Evolutionary conservation across 2,329 filamentous ascomycete genomes (phyloP).

Genomic region (Ceratocystis smalleyi): DNA sequence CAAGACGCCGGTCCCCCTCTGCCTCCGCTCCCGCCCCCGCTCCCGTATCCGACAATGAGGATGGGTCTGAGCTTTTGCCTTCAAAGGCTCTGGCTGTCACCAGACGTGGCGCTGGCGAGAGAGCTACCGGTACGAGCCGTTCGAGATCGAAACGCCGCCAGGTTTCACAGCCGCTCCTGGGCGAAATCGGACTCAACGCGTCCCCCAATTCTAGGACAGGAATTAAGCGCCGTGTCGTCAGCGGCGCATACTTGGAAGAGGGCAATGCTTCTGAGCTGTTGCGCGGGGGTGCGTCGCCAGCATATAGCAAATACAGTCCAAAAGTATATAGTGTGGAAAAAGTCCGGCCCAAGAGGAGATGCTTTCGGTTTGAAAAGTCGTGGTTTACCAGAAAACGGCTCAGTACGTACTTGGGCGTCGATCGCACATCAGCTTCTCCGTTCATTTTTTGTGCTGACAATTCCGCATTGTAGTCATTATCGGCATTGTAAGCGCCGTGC

Average conservation of each 20-base stretch:
- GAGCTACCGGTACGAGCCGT: background rate
- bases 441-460: background rate
- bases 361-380: conserved; percentile 41
- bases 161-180: conserved; percentile 12
- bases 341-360: conserved; percentile 30
- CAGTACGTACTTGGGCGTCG: conserved; percentile 28
- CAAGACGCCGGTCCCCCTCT: background rate
- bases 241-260: conserved; percentile 54
- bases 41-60: background rate
- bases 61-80: background rate
- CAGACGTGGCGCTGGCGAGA: background rate
- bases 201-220: background rate
- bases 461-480: conserved; percentile 40
- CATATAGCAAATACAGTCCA: conserved; percentile 36
- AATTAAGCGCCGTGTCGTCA: conserved; percentile 50
- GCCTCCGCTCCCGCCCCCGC: background rate
- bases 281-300: conserved; percentile 32
- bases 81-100: background rate
- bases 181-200: background rate
- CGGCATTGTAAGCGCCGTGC: conserved; percentile 35
- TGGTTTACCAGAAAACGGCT: conserved; percentile 21
- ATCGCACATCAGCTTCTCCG: background rate
- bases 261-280: conserved; percentile 32
- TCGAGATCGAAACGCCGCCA: conserved; percentile 6
- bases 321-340: conserved; percentile 29